Percentiles rank a stretch among this genome's conserved stretches.
Evolutionary conservation across 352 stramenopile species (phyloP).

Genomic region (Phytophthora crassamura): DNA sequence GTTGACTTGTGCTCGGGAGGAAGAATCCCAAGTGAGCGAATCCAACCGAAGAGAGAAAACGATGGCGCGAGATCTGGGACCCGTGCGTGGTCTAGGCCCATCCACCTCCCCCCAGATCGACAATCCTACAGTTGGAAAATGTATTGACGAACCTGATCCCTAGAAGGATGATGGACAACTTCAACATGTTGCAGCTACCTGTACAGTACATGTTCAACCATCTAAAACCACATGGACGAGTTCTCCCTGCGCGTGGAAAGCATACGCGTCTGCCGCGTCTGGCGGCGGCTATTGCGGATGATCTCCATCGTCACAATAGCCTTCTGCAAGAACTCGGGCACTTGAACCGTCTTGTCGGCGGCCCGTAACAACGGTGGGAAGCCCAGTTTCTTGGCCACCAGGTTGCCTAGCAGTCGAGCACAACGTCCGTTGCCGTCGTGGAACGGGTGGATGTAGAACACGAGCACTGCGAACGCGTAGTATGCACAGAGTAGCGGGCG

Average conservation of each 20-base stretch:
- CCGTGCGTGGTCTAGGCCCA: background rate
- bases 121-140: no score
- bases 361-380: slow-evolving; percentile 68
- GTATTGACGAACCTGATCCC: background rate
- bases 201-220: background rate
- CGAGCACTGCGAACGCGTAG: slow-evolving; percentile 79
- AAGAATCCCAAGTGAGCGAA: slow-evolving; percentile 26
- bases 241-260: slow-evolving; percentile 71
- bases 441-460: slow-evolving; percentile 90
- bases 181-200: slow-evolving; percentile 1
- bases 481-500: slow-evolving; percentile 76
- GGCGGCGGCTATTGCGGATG: slow-evolving; percentile 60
- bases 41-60: background rate
- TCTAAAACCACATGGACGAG: slow-evolving; percentile 84
- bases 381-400: slow-evolving; percentile 77
- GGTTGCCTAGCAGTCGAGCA: slow-evolving; percentile 74
- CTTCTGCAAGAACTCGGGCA: slow-evolving; percentile 76
- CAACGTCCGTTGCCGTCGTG: slow-evolving; percentile 85
- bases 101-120: background rate
- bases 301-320: slow-evolving; percentile 77
- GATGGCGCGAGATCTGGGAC: background rate
- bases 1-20: slow-evolving; percentile 1
- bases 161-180: background rate
- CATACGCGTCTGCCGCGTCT: slow-evolving; percentile 52
- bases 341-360: slow-evolving; percentile 84